These are phyloP conservation scores for Fusarium sp. DNA, from an alignment of 2,329 filamentous ascomycete species.

Conservation along the genomic window DNA sequence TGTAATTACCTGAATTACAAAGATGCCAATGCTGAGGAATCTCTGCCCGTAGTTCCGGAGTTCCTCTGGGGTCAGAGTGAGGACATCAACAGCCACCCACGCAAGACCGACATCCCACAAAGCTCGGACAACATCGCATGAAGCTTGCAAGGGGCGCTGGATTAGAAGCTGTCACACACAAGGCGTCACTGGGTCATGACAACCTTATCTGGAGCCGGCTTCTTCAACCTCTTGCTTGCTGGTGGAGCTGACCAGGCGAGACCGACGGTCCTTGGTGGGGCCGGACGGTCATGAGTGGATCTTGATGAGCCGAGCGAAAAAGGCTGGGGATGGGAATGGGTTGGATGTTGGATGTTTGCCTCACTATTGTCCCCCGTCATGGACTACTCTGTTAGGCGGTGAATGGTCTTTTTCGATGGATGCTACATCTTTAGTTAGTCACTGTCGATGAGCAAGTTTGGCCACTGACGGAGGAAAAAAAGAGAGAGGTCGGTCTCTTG, in stretches of 20 bases:
- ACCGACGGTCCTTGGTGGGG: background rate
- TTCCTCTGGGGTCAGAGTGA: background rate
- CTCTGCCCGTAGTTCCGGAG: background rate
- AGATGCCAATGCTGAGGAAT: background rate
- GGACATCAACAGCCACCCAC: background rate
- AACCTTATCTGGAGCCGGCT: background rate
- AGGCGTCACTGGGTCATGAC: background rate
- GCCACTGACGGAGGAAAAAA: background rate
- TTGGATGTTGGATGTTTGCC: slow-evolving; percentile 1
- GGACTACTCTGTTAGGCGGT: background rate
- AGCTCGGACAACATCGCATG: background rate
- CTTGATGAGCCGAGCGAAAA: slow-evolving; percentile 2
- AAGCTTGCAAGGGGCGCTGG: background rate
- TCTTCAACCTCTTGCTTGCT: background rate
- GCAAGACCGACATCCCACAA: background rate
- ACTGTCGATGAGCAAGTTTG: background rate
- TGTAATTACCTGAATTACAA: background rate
- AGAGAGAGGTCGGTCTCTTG: background rate
- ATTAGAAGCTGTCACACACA: background rate
- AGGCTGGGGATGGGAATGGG: background rate
- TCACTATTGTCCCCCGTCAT: background rate
- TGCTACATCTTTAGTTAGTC: background rate
- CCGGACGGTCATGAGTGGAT: background rate
- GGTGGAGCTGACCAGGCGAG: background rate
- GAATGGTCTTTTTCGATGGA: background rate